Evolutionary conservation across 768 basidiomycete species (phyloP), one percentile per base, ranked within the genome.

Genomic region (Baorangia bicolor): DNA sequence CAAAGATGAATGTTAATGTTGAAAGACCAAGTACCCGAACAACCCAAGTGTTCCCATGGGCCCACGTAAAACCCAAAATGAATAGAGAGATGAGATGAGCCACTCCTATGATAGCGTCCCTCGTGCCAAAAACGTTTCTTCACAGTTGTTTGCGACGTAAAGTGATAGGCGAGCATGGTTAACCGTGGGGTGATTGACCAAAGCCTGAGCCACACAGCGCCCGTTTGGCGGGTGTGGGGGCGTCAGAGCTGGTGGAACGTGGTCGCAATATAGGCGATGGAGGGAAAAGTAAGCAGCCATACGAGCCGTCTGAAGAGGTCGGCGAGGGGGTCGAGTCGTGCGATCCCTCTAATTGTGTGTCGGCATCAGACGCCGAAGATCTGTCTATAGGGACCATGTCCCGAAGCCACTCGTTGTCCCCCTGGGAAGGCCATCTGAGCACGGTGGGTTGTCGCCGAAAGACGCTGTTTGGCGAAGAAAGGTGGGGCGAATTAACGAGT

Each of bases 401-500:
- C 68, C 81, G 77, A 51, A 87, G 73, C 85, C 85, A 87, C 58
- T 74, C 73, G 61, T 86, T 80, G 56, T 84, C 81, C 62, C 75
- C 77, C 45, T 78, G 74, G 46, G 75, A 79, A 18, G 82, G 81
- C 11, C 72, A 62, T 37, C 61, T 74, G 16, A 73, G 71, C 11
- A 72, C 28, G 3, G 66, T 50, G 2, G 69, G 53, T 28, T 74
- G 67, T 54, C 73, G 75, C 51, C 73, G 74, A 59, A 85, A 85
- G 28, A 79, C 66, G 68, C 79, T 81, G 38, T 73, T 55, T 7
- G 81, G 78, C 0, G 81, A 79, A 20, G 71, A 76, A 20, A 86
- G 80, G 63, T 81, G 75, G 12, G 81, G 83, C 0, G 83, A 86
- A 30, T 79, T 69, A 27, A 77, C 66, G 37, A 87, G 77, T 0